Conservation (phyloP, 139 green algal species). For the Astrephomene gubernaculifera region DNA sequence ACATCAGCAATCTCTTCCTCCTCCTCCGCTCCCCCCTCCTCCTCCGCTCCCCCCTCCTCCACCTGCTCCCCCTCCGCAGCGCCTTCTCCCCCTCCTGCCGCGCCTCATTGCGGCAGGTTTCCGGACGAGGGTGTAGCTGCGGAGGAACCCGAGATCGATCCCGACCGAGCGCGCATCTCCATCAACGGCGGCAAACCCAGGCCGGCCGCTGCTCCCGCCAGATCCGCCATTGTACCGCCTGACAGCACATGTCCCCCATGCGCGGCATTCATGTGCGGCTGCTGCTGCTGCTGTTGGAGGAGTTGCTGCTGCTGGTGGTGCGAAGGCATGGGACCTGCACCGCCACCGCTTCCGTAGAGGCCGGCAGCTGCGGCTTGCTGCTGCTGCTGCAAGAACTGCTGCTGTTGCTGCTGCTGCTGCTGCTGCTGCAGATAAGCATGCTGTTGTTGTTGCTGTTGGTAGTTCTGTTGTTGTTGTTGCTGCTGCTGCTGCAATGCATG, state of each 20-base stretch:
- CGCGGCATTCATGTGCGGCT: not conserved
- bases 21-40: too few species aligned
- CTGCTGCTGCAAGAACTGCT: not conserved
- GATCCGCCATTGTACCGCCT: not conserved
- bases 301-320: not conserved
- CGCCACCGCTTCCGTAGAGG: not conserved
- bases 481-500: not conserved
- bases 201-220: not conserved
- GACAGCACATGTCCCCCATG: not conserved
- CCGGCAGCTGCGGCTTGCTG: not conserved
- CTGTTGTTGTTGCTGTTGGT: not conserved
- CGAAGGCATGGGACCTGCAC: too few species aligned
- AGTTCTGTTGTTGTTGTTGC: not conserved
- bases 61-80: not conserved
- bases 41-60: too few species aligned
- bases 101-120: not conserved
- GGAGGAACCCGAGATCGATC: conserved; percentile 1
- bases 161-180: conserved; percentile 19
- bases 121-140: not conserved
- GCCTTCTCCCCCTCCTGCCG: too few species aligned
- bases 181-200: not conserved
- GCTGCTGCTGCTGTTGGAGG: not conserved
- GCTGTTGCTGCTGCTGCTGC: not conserved
- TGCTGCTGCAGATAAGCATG: not conserved
- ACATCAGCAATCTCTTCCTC: too few species aligned